phyloP scores from a whole-genome alignment of 495 filamentous ascomycete species.

The Pyrenula massariospora region DNA sequence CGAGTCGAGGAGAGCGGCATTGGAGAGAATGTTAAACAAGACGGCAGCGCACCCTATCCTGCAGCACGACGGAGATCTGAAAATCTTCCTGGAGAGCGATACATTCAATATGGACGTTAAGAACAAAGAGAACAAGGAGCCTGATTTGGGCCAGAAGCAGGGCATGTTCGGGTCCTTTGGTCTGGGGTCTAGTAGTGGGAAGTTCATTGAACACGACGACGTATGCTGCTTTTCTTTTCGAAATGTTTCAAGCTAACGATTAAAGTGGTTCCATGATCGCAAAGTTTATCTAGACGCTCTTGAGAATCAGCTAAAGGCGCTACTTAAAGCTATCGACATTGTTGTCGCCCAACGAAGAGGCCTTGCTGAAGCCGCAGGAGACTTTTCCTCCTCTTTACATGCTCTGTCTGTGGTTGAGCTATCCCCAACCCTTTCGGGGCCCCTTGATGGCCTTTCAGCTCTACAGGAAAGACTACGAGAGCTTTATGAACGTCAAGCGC shows the following conservation, averaged over 20 bases:
- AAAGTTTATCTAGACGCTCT: slow-evolving; percentile 87
- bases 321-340: slow-evolving; percentile 85
- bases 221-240: slow-evolving; percentile 28
- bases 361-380: slow-evolving; percentile 81
- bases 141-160: slow-evolving; percentile 77
- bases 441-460: slow-evolving; percentile 81
- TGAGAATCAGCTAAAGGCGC: slow-evolving; percentile 86
- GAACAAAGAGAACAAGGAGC: slow-evolving; percentile 90
- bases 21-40: slow-evolving; percentile 97
- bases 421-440: slow-evolving; percentile 74
- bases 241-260: slow-evolving; percentile 4
- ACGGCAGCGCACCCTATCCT: slow-evolving; percentile 80
- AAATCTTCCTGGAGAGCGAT: slow-evolving; percentile 93
- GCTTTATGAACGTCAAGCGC: slow-evolving; percentile 90
- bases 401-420: slow-evolving; percentile 81
- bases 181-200: slow-evolving; percentile 57
- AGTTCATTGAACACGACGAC: slow-evolving; percentile 97
- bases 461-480: slow-evolving; percentile 88
- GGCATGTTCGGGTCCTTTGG: slow-evolving; percentile 81
- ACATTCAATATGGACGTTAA: slow-evolving; percentile 92
- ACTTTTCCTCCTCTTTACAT: slow-evolving; percentile 86
- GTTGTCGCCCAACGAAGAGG: slow-evolving; percentile 87
- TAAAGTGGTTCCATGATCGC: slow-evolving; percentile 93
- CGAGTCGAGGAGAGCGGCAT: slow-evolving; percentile 74
- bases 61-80: slow-evolving; percentile 86